Evolutionary conservation across 2,329 filamentous ascomycete genomes (phyloP).

Genomic region (Cladophialophora carrionii): DNA sequence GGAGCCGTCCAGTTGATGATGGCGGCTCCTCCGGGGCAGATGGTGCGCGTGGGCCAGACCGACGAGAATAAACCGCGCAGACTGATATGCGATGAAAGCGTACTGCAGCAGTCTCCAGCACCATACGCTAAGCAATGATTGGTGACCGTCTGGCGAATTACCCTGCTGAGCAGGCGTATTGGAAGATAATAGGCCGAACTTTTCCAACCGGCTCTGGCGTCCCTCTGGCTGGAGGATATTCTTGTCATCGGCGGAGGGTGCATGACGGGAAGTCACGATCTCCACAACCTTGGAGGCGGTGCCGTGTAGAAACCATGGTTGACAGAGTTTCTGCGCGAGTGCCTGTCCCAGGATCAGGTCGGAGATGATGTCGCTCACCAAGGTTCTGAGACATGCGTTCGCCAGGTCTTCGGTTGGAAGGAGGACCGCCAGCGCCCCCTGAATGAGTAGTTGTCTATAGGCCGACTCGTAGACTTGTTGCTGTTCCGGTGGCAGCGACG

Average conservation of each 20-base stretch:
- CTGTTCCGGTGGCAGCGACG: conserved; percentile 28
- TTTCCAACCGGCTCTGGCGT: conserved; percentile 54
- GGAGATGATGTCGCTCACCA: conserved; percentile 85
- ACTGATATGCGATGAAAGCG: conserved; percentile 58
- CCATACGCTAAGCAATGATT: conserved; percentile 46
- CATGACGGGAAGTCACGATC: conserved; percentile 44
- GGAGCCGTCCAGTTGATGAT: conserved; percentile 25
- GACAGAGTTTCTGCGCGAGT: conserved; percentile 76
- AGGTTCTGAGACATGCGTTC: conserved; percentile 78
- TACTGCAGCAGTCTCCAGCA: conserved; percentile 59
- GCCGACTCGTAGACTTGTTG: conserved; percentile 77
- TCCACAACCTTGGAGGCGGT: conserved; percentile 72
- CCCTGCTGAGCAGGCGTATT: conserved; percentile 24
- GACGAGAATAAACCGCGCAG: conserved; percentile 65
- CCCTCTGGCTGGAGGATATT: conserved; percentile 40
- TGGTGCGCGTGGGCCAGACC: conserved; percentile 33
- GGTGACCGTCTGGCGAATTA: conserved; percentile 40
- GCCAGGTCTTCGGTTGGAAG: conserved; percentile 90
- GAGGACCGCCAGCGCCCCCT: conserved; percentile 77
- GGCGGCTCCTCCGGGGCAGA: conserved; percentile 35
- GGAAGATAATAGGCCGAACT: conserved; percentile 59
- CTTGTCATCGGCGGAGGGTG: conserved; percentile 21
- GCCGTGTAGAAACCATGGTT: conserved; percentile 90
- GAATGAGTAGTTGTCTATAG: conserved; percentile 87
- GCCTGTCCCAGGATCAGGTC: conserved; percentile 86